phyloP scores from a whole-genome alignment of 305 asterid genomes.

The Andrographis paniculata region DNA sequence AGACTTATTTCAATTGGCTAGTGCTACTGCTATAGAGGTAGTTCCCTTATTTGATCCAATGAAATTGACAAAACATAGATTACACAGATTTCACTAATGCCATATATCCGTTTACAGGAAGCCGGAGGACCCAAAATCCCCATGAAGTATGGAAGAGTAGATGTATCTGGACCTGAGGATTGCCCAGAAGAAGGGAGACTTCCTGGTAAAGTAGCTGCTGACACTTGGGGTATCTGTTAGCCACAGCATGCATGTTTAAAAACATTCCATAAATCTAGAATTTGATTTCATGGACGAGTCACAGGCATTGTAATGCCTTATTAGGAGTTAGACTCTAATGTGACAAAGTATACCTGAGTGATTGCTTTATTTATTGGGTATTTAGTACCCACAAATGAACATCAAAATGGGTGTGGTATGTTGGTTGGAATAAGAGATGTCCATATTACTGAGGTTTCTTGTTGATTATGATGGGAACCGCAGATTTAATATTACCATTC shows the following conservation, averaged over 20 bases:
- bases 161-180: conserved; percentile 65
- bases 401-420: background rate
- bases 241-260: background rate
- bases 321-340: background rate
- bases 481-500: conserved; percentile 13
- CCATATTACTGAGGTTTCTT: background rate
- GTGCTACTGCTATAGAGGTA: conserved; percentile 95
- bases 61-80: background rate
- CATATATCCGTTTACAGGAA: conserved; percentile 34
- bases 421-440: background rate
- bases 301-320: background rate
- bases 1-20: conserved; percentile 87
- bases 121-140: conserved; percentile 95
- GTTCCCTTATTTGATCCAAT: conserved; percentile 12
- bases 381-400: background rate
- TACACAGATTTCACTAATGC: background rate
- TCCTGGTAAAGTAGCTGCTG: conserved; percentile 52
- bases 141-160: conserved; percentile 93
- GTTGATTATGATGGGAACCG: background rate
- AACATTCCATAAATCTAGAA: background rate
- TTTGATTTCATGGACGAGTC: background rate
- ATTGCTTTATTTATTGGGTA: background rate
- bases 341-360: background rate
- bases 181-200: conserved; percentile 99
- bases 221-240: background rate